Evolutionary conservation across 2,329 filamentous ascomycete genomes (phyloP).

Genomic region (Neofusicoccum laricinum): DNA sequence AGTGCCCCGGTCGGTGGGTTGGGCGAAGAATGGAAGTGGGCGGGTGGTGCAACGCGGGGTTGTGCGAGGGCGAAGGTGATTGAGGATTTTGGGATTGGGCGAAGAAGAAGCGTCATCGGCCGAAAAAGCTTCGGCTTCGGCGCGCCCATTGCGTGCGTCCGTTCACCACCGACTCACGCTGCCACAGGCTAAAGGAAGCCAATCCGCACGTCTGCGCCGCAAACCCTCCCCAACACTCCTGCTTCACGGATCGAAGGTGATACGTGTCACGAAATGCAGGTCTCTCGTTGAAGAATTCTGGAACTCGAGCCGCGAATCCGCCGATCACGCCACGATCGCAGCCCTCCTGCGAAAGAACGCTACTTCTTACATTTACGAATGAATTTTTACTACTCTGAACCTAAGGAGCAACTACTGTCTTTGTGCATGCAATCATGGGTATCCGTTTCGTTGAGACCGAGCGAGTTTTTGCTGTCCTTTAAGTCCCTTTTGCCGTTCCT

Average conservation of each 20-base stretch:
- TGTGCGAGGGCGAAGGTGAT: not conserved
- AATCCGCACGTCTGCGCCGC: not conserved
- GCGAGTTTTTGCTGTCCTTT: not conserved
- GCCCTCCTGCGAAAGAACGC: no score
- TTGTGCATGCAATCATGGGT: slow-evolving; percentile 7
- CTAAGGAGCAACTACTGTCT: not conserved
- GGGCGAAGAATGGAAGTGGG: not conserved
- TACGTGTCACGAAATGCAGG: not conserved
- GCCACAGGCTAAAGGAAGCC: not conserved
- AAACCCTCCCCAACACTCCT: not conserved
- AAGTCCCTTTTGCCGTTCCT: not conserved
- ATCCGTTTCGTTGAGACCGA: not conserved
- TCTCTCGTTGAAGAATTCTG: not conserved
- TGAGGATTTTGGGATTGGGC: not conserved
- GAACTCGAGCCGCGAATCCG: not conserved
- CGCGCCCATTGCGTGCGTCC: not conserved
- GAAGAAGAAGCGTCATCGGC: not conserved
- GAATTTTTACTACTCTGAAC: no score
- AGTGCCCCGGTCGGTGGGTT: not conserved
- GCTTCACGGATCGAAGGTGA: not conserved
- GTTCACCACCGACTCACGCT: not conserved
- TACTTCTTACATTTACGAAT: no score
- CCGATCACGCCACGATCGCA: no score
- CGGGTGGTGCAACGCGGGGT: not conserved
- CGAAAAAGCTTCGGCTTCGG: not conserved